Evolutionary conservation across 2,329 filamentous ascomycete genomes (phyloP), one percentile per base, ranked within the genome.

Genomic region (Cercospora janseana): DNA sequence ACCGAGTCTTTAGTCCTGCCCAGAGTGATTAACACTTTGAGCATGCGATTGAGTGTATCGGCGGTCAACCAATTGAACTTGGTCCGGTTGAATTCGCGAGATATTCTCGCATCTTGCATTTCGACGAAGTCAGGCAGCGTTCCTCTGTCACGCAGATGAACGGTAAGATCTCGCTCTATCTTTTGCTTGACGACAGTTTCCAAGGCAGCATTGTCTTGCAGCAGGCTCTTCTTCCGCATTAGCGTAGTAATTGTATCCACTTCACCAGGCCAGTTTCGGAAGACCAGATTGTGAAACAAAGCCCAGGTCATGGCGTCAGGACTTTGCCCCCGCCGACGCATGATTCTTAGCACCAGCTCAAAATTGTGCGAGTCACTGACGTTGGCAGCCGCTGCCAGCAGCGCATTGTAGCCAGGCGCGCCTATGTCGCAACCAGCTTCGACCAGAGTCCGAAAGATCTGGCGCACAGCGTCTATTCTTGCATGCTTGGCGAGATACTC

Each of bases 351-450:
- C 5, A 56, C 12, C 23, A 60, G 60, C 13, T 56, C 51, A 42
- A 65, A 68, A 32, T 61, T 64, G 21, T 60, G 56, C 6, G 64
- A 27, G 31, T 66, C 62, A 3, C 57, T 55, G 2, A 29, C 32
- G 29, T 52, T 45, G 7, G 61, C 58, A 4, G 63, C 56, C 3
- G 46, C 52, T 8, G 42, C 42, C n/a, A 69, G 49, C 4, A 63
- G 37, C 12, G 52, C 42, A 38, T 64, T 54, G 49, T 57, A 67
- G 18, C 59, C 54, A 3, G 31, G 28, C 4, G 51, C 31, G 16
- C 28, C 47, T 5, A 65, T 35, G n/a, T 20, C 24, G 27, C 55
- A 55, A 4, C 51, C 49, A 6, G 9, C 12, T 15, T 57, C 35
- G 3, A 60, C 54, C 3, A 65, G 29, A 3, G 46, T 23, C 10